phyloP scores from a whole-genome alignment of 2,329 filamentous ascomycete species.

The Cordyceps fumosorosea region DNA sequence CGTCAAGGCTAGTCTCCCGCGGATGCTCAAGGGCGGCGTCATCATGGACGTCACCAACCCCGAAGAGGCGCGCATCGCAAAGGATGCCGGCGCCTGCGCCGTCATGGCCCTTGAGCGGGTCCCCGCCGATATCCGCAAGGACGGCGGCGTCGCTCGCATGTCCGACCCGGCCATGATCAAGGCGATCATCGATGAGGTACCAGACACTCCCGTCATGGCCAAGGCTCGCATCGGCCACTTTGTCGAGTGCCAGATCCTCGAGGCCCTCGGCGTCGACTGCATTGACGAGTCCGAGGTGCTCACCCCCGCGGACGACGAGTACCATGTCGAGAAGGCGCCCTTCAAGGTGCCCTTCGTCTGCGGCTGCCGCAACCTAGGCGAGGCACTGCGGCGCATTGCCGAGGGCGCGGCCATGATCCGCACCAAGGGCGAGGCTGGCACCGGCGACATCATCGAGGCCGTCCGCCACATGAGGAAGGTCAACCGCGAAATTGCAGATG shows the following conservation, averaged over 20 bases:
- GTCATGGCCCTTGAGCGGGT: conserved; percentile 99
- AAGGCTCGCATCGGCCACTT: conserved; percentile 98
- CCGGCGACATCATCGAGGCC: conserved; percentile 93
- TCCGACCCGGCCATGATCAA: conserved; percentile 91
- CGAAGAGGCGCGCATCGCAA: conserved; percentile 90
- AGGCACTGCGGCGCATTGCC: conserved; percentile 82
- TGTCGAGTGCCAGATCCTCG: conserved; percentile 96
- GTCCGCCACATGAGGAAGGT: conserved; percentile 94
- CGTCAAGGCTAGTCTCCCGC: conserved; percentile 89
- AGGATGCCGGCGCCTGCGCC: conserved; percentile 89
- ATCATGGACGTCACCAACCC: conserved; percentile 99
- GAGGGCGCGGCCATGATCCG: conserved; percentile 98
- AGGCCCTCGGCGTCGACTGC: conserved; percentile 92
- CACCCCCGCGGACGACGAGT: conserved; percentile 82
- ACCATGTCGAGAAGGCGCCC: conserved; percentile 83
- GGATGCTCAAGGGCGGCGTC: conserved; percentile 98
- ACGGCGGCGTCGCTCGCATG: conserved; percentile 96
- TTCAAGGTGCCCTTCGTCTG: conserved; percentile 91
- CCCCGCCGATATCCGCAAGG: conserved; percentile 85
- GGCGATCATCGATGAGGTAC: conserved; percentile 90
- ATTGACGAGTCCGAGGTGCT: conserved; percentile 98
- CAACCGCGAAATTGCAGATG: conserved; percentile 71
- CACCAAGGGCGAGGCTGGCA: conserved; percentile 96
- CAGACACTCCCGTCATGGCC: conserved; percentile 91
- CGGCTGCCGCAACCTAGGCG: conserved; percentile 88